Evolutionary conservation across 2,329 filamentous ascomycete genomes (phyloP).

Genomic region (Calonectria fujianensis): DNA sequence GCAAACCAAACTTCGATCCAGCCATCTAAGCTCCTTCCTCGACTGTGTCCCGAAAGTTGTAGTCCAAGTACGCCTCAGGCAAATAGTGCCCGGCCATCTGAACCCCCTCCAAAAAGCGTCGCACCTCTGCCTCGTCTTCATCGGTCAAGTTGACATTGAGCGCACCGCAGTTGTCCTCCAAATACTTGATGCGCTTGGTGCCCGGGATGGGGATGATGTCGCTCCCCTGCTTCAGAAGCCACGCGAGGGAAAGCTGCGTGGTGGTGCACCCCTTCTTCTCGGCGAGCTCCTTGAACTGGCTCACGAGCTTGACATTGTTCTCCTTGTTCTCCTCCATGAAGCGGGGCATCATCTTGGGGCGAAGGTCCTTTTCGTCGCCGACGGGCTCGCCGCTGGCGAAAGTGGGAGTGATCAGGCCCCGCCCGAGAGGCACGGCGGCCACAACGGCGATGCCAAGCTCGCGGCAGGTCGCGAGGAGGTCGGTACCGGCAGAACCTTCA

Average conservation of each 20-base stretch:
- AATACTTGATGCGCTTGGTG: constrained; percentile 62
- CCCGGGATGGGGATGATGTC: constrained; percentile 74
- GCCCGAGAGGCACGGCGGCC: constrained; percentile 76
- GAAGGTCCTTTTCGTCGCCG: constrained; percentile 26
- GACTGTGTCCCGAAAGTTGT: constrained; percentile 27
- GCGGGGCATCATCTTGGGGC: constrained; percentile 34
- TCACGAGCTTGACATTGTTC: constrained; percentile 72
- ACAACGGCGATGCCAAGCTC: constrained; percentile 76
- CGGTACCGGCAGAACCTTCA: constrained; percentile 66
- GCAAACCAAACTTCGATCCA: background rate
- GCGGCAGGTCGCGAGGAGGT: constrained; percentile 72
- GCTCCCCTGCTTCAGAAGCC: constrained; percentile 74
- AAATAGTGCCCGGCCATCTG: constrained; percentile 39
- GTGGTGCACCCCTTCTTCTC: constrained; percentile 71
- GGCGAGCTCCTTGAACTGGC: constrained; percentile 69
- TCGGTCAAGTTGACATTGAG: constrained; percentile 54
- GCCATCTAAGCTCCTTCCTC: constrained; percentile 17
- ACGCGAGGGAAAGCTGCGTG: constrained; percentile 75
- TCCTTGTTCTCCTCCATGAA: constrained; percentile 53
- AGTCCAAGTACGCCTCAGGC: constrained; percentile 21
- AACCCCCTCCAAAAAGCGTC: constrained; percentile 38
- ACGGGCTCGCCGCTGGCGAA: constrained; percentile 66
- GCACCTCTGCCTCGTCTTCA: constrained; percentile 58
- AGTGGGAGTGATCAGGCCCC: constrained; percentile 74
- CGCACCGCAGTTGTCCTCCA: constrained; percentile 64